These are phyloP conservation scores for Vaccinium darrowii DNA, from an alignment of 148 eudicot genomes.

Conservation along the genomic window DNA sequence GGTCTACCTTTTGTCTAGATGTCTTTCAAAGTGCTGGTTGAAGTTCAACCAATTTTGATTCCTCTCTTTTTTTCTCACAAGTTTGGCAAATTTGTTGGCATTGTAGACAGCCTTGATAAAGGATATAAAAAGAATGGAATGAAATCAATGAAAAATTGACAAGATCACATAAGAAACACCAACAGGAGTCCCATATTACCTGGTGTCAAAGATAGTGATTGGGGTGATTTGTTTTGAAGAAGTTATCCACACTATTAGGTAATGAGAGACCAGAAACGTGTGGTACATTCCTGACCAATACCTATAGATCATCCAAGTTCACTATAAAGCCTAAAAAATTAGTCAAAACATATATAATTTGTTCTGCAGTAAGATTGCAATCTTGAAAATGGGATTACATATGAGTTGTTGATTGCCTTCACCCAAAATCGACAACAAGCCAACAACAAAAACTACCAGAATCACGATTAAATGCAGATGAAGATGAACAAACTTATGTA, in stretches of 20 bases:
- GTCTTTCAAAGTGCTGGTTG: slow-evolving; percentile 75
- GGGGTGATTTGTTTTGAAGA: slow-evolving; percentile 78
- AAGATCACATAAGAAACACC: not conserved
- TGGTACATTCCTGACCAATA: slow-evolving; percentile 85
- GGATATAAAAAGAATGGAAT: not conserved
- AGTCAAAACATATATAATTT: not conserved
- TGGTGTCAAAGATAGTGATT: slow-evolving; percentile 85
- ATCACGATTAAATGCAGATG: too few relatives aligned
- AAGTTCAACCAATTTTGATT: slow-evolving; percentile 90
- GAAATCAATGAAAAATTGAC: not conserved
- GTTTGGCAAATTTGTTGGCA: slow-evolving; percentile 84
- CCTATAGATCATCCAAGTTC: slow-evolving; percentile 44
- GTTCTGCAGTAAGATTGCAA: not conserved
- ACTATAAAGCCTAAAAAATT: not conserved
- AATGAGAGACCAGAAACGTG: slow-evolving; percentile 58
- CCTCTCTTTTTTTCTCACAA: slow-evolving; percentile 61
- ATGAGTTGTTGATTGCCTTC: too few relatives aligned
- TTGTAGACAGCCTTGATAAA: slow-evolving; percentile 75
- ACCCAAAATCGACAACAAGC: too few relatives aligned
- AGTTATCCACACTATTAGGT: slow-evolving; percentile 74
- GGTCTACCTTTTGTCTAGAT: slow-evolving; percentile 76
- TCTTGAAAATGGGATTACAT: not conserved
- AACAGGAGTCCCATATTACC: slow-evolving; percentile 36
- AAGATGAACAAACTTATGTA: too few relatives aligned
- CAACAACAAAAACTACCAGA: too few relatives aligned